Base-by-base conservation (phyloP, 83 land plant genomes). In the Thuja plicata region DNA sequence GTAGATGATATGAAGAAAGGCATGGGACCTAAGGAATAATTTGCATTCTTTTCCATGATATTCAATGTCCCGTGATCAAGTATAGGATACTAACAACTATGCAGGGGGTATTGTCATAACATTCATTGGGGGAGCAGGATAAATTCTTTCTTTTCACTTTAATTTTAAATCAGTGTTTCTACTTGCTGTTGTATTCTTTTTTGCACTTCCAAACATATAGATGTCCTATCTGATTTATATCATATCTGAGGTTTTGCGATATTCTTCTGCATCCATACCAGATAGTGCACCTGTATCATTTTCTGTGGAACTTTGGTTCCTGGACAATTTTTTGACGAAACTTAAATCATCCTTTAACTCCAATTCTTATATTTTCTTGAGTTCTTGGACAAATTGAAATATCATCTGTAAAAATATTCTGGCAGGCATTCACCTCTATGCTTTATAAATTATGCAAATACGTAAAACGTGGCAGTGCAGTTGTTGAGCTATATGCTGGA, bases 401-500 rank as follows among this genome's bases (percentile, higher is more conserved):
- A 32, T 34, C 35, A 76, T 76, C 17, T 34, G 38, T 34, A 32
- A 76, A 34, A 12, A 76, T 76, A 93, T 92, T 85, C 97, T 73
- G 88, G 84, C 97, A 98, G 99, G 98, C 97, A 70, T 98, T 97
- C 94, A 96, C 95, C 88, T 95, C 94, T 35, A 83, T 98, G 92
- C 90, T 98, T 19, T 92, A 91, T 66, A 96, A 97, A 76, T 84
- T 98, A 86, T 96, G 97, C 57, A 97, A 94, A 88, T 92, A 91
- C 91, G 97, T 98, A 50, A 95, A 96, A 40, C 90, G 90, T 90
- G 98, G 99, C 84, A 91, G 96, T 83, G 92, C 97, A 87, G 97
- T 98, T 41, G 94, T 94, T 89, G 99, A 98, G 90, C 89, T 98
- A 86, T 98, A 97, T 95, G 99, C 99, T 38, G 99, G 99, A 70